phyloP scores from a whole-genome alignment of 2,329 filamentous ascomycete species.

The Apiospora aurea region DNA sequence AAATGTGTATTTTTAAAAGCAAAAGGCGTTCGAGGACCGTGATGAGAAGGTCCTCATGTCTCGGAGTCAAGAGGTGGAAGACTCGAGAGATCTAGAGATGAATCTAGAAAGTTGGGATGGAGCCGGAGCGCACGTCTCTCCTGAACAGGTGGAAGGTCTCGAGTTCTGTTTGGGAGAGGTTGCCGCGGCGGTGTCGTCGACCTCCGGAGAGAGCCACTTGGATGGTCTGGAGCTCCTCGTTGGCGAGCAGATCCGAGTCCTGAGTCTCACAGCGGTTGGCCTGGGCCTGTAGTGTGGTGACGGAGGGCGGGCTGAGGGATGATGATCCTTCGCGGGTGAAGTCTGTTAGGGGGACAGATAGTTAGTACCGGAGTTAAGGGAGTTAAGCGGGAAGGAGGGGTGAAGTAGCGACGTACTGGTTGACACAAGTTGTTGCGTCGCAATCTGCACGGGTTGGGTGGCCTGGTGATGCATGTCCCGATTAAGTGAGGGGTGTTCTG shows the following conservation, averaged over 20 bases:
- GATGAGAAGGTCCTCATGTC: constrained; percentile 10
- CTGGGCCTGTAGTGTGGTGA: constrained; percentile 8
- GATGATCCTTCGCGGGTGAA: constrained; percentile 20
- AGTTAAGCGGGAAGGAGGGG: background rate
- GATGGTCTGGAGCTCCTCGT: constrained; percentile 24
- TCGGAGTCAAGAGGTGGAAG: background rate
- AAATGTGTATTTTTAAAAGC: background rate
- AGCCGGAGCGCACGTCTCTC: constrained; percentile 18
- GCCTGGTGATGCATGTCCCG: constrained; percentile 19
- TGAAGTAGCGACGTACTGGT: background rate
- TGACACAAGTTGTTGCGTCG: constrained; percentile 21
- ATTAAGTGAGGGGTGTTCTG: constrained; percentile 15
- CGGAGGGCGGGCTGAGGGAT: constrained; percentile 15
- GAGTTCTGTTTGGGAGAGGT: constrained; percentile 20
- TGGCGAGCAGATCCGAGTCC: constrained; percentile 20
- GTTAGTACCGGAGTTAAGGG: constrained; percentile 15
- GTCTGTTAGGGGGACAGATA: background rate
- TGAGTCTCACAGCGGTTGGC: constrained; percentile 17
- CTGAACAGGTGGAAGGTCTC: constrained; percentile 25
- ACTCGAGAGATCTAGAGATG: background rate
- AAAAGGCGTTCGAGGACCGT: constrained; percentile 3
- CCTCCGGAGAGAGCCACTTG: constrained; percentile 20
- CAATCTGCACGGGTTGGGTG: constrained; percentile 16
- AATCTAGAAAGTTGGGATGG: constrained; percentile 12
- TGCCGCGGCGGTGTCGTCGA: constrained; percentile 23